Percentiles rank a stretch among this genome's conserved stretches.
Evolutionary conservation across 176 grass and related monocot species (phyloP).

Genomic region (Zea luxurians): DNA sequence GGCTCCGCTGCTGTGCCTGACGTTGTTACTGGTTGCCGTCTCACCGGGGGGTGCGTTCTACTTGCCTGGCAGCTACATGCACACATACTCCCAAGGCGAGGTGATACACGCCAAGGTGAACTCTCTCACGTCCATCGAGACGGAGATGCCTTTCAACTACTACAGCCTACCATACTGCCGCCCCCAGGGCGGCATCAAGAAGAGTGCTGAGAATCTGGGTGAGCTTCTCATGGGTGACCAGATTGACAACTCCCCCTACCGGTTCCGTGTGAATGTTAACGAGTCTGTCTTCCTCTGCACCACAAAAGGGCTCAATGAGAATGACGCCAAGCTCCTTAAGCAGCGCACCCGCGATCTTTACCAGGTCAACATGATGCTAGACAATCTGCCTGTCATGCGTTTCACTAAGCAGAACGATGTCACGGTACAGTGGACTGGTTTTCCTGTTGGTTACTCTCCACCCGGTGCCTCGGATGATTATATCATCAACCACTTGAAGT

Average conservation of each 20-base stretch:
- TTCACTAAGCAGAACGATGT: slow-evolving; percentile 73
- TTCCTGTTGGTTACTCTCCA: slow-evolving; percentile 70
- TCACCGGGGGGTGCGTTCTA: slow-evolving; percentile 59
- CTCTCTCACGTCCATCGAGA: slow-evolving; percentile 87
- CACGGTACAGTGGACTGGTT: slow-evolving; percentile 82
- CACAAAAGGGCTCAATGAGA: slow-evolving; percentile 65
- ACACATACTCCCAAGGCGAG: slow-evolving; percentile 64
- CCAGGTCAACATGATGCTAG: slow-evolving; percentile 94
- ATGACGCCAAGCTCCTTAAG: slow-evolving; percentile 76
- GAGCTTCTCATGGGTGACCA: slow-evolving; percentile 93
- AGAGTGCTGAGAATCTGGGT: slow-evolving; percentile 86
- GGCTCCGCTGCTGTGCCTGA: slow-evolving; percentile 26
- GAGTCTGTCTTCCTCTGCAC: slow-evolving; percentile 84
- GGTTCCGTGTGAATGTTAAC: slow-evolving; percentile 63
- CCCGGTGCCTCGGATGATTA: slow-evolving; percentile 61
- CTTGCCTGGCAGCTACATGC: slow-evolving; percentile 87
- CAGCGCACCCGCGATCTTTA: slow-evolving; percentile 77
- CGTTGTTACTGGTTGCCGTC: slow-evolving; percentile 38
- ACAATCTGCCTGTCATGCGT: slow-evolving; percentile 84
- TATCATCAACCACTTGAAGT: slow-evolving; percentile 87
- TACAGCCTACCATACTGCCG: slow-evolving; percentile 77
- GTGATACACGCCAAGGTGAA: slow-evolving; percentile 69
- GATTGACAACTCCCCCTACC: slow-evolving; percentile 83
- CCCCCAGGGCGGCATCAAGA: slow-evolving; percentile 67
- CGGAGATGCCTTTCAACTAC: slow-evolving; percentile 78